Evolutionary conservation across 495 filamentous ascomycete species (phyloP).

Genomic region (Penicillium psychrofluorescens): DNA sequence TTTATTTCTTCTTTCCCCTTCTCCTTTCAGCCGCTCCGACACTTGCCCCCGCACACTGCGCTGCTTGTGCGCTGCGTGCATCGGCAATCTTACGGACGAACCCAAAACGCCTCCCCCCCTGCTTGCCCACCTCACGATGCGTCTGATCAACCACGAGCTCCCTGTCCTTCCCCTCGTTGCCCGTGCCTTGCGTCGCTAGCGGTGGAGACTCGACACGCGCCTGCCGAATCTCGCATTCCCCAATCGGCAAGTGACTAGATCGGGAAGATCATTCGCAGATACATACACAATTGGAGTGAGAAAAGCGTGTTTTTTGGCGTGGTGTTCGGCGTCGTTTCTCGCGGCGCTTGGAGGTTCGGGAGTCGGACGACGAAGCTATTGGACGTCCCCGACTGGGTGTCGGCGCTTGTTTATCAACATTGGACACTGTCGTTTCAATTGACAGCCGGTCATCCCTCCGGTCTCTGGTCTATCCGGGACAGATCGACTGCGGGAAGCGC

Average conservation of each 20-base stretch:
- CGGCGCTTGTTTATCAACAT: too few relatives aligned
- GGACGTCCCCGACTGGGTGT: background rate
- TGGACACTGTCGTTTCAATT: too few relatives aligned
- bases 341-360: too few relatives aligned
- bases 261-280: background rate
- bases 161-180: constrained; percentile 5
- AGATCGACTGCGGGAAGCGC: too few relatives aligned
- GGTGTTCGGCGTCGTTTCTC: too few relatives aligned
- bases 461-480: too few relatives aligned
- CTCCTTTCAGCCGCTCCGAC: background rate
- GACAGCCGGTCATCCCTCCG: too few relatives aligned
- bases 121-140: constrained; percentile 25
- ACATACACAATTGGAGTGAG: too few relatives aligned
- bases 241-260: background rate
- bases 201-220: background rate
- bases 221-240: background rate
- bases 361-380: background rate
- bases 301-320: too few relatives aligned
- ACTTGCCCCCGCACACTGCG: constrained; percentile 4
- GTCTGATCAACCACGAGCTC: constrained; percentile 19
- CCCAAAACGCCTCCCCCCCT: background rate
- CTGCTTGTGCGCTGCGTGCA: constrained; percentile 11
- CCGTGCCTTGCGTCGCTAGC: constrained; percentile 29
- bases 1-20: too few relatives aligned
- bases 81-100: background rate